Evolutionary conservation across 148 eudicot genomes (phyloP), one percentile per base, ranked within the genome.

Genomic region (Camellia japonica): DNA sequence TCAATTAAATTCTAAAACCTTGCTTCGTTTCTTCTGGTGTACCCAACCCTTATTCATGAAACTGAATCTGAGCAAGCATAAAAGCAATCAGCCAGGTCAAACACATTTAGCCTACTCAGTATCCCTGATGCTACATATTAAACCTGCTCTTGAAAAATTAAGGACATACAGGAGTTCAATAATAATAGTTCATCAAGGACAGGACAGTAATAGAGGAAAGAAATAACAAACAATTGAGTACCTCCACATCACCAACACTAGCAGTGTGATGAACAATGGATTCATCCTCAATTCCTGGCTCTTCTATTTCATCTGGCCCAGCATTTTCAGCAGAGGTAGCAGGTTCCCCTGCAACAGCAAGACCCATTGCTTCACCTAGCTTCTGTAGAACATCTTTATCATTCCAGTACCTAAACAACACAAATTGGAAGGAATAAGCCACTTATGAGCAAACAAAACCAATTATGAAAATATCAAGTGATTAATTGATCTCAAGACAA

Each of bases 341-440:
- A 80, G 86, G 85, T 55, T 88, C 99, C 76, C 89, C 94, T 52
- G 86, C 67, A 72, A 83, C 94, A 74, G 99, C 87, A 81, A 91
- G 91, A 78, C 98, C 97, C 96, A 97, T 94, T 73, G 98, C 98
- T 86, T 96, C 95, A 61, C 99, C 99, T 88, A 96, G 74, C 88
- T 96, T 96, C 81, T 90, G 86, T 60, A 96, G 89, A 83, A 96
- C 93, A 1, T 94, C 98, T 86, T 91, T 89, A 82, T 94, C 98
- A 84, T 96, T 94, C 98, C 98, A 94, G 82, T 96, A 96, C 92
- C 99, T 96, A 68, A 13, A 59, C 44, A 23, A 59, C 20, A 8
- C 6, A 2, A 46, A 44, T 7, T 30, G 38, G 38, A 30, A 30
- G 38, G 38, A 30, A 30, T 30, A 30, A 30, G 38, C 38, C 38